These are phyloP conservation scores for Suillus ampliporus DNA, from an alignment of 768 basidiomycete species.

Conservation along the genomic window DNA sequence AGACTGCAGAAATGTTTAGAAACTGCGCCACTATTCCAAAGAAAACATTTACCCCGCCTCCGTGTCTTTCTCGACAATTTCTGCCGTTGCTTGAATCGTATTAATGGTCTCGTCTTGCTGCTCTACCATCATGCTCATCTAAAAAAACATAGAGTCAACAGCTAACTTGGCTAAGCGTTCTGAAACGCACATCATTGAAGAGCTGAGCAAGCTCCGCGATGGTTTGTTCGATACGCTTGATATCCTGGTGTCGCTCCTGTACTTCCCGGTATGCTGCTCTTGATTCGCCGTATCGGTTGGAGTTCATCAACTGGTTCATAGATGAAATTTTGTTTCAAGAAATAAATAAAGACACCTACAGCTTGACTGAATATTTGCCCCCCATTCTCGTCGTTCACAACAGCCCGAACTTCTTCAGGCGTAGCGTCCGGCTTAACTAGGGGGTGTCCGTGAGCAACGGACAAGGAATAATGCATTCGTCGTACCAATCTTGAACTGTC, in stretches of 20 bases:
- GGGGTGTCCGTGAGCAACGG: background rate
- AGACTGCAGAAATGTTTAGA: slow-evolving; percentile 51
- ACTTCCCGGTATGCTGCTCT: slow-evolving; percentile 93
- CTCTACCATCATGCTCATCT: slow-evolving; percentile 96
- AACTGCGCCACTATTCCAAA: background rate
- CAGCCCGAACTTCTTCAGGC: slow-evolving; percentile 84
- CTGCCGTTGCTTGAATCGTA: slow-evolving; percentile 80
- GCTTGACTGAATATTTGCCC: slow-evolving; percentile 92
- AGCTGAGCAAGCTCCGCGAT: slow-evolving; percentile 92
- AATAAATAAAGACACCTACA: slow-evolving; percentile 43
- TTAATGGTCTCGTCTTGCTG: slow-evolving; percentile 92
- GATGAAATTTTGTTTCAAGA: slow-evolving; percentile 4
- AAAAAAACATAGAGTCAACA: slow-evolving; percentile 13
- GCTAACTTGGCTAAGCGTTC: background rate
- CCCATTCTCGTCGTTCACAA: slow-evolving; percentile 83
- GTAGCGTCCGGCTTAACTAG: slow-evolving; percentile 93
- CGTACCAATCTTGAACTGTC: slow-evolving; percentile 87
- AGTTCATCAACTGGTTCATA: slow-evolving; percentile 75
- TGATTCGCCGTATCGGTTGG: slow-evolving; percentile 90
- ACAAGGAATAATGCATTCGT: slow-evolving; percentile 3
- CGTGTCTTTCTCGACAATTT: slow-evolving; percentile 77
- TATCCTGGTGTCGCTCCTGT: slow-evolving; percentile 96
- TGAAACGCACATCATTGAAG: slow-evolving; percentile 83
- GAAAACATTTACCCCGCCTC: slow-evolving; percentile 72
- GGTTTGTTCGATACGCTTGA: slow-evolving; percentile 94